phyloP scores from a whole-genome alignment of 495 filamentous ascomycete species.

The Annulohypoxylon maeteangense region DNA sequence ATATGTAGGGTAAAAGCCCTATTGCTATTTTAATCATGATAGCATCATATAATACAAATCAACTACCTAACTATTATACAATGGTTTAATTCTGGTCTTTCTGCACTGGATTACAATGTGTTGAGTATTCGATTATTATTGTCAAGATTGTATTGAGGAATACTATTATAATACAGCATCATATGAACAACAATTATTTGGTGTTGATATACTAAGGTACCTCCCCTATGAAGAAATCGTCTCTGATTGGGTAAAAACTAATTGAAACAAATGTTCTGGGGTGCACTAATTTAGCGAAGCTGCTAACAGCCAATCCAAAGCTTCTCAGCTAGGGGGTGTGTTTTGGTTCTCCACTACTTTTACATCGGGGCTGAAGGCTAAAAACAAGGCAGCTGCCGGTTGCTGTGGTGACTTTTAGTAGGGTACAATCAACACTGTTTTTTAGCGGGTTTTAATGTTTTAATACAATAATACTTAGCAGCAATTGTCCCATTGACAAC shows the following conservation, averaged over 20 bases:
- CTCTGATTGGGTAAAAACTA: slow-evolving; percentile 1
- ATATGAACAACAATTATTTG: no score
- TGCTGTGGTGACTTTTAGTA: slow-evolving; percentile 27
- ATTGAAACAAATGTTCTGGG: slow-evolving; percentile 30
- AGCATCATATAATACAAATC: neutral
- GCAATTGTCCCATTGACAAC: neutral
- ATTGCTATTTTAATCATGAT: neutral
- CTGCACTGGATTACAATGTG: no score
- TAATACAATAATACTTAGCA: neutral
- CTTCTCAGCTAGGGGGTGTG: neutral
- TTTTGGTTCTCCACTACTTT: slow-evolving; percentile 20
- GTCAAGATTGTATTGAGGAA: no score
- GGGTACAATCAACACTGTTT: slow-evolving; percentile 35
- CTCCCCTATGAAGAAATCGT: neutral
- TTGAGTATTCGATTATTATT: no score
- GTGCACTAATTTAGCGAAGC: slow-evolving; percentile 10
- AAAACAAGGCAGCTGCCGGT: slow-evolving; percentile 26
- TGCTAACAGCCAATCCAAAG: slow-evolving; percentile 5
- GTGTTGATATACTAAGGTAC: neutral
- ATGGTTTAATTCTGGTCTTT: no score
- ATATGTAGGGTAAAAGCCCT: neutral
- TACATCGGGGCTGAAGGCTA: slow-evolving; percentile 21
- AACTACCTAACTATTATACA: no score
- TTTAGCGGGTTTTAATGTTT: slow-evolving; percentile 2
- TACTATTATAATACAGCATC: no score